Evolutionary conservation across 805 yeast genomes (phyloP).

Genomic region (Suhomyces faveliae): DNA sequence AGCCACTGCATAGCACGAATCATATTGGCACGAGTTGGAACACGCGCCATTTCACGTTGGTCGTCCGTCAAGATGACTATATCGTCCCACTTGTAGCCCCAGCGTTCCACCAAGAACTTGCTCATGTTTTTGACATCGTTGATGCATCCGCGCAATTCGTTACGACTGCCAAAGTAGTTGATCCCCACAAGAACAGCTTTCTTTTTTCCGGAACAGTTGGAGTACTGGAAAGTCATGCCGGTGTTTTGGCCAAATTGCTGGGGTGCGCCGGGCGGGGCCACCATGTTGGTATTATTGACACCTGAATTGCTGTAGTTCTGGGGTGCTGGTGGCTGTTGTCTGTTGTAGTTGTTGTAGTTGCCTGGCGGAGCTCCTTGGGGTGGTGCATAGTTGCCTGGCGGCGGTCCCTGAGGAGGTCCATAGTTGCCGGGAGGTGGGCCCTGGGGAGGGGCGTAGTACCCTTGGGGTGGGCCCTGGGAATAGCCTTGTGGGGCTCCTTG

Average conservation of each 20-base stretch:
- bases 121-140: slow-evolving; percentile 41
- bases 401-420: slow-evolving; percentile 15
- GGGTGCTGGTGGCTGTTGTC: slow-evolving; percentile 11
- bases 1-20: slow-evolving; percentile 41
- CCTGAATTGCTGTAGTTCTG: slow-evolving; percentile 5
- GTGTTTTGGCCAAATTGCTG: slow-evolving; percentile 38
- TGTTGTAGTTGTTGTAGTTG: slow-evolving; percentile 15
- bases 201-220: slow-evolving; percentile 36
- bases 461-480: slow-evolving; percentile 17
- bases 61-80: slow-evolving; percentile 41
- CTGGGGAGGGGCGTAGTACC: slow-evolving; percentile 16
- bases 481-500: slow-evolving; percentile 10
- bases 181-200: slow-evolving; percentile 39
- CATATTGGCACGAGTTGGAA: slow-evolving; percentile 35
- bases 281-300: slow-evolving; percentile 11
- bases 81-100: slow-evolving; percentile 36
- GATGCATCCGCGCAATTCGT: slow-evolving; percentile 37
- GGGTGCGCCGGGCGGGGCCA: slow-evolving; percentile 31
- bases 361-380: slow-evolving; percentile 24
- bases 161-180: slow-evolving; percentile 32
- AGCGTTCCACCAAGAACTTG: slow-evolving; percentile 25
- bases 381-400: slow-evolving; percentile 14
- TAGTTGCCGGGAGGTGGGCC: slow-evolving; percentile 10
- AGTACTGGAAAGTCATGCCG: slow-evolving; percentile 37
- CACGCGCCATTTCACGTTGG: slow-evolving; percentile 28